phyloP scores from a whole-genome alignment of 202 grass and related monocot genomes.

The Eragrostis tef region DNA sequence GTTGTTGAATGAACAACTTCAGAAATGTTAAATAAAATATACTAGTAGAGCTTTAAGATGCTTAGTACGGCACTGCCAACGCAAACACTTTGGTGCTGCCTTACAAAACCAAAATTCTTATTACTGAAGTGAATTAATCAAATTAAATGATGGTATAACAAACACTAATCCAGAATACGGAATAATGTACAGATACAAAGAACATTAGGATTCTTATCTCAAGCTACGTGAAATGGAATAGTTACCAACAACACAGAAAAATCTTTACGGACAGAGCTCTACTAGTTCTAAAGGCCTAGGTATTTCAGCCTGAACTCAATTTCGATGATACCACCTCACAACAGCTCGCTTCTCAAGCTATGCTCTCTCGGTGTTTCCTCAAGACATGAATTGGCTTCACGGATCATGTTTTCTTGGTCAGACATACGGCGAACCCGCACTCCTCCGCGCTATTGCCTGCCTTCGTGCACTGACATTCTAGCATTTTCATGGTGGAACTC shows the following conservation, averaged over 20 bases:
- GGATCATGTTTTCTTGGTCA: constrained; percentile 36
- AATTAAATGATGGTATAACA: background rate
- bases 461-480: constrained; percentile 44
- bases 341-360: constrained; percentile 18
- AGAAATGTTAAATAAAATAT: background rate
- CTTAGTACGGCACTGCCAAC: background rate
- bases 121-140: background rate
- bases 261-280: constrained; percentile 25
- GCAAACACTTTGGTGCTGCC: background rate
- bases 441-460: constrained; percentile 30
- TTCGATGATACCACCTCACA: constrained; percentile 37
- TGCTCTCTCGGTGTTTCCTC: background rate
- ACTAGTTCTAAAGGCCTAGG: constrained; percentile 25
- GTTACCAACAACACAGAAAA: constrained; percentile 32
- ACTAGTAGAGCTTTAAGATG: background rate
- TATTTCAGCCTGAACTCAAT: constrained; percentile 20
- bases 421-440: constrained; percentile 40
- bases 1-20: background rate
- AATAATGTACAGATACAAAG: constrained; percentile 50
- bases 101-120: background rate
- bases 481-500: background rate
- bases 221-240: constrained; percentile 16
- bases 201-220: constrained; percentile 29
- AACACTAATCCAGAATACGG: constrained; percentile 14
- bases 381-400: background rate